Conservation (phyloP, 208 protist species). For the Dictyostelium gargantuum region DNA sequence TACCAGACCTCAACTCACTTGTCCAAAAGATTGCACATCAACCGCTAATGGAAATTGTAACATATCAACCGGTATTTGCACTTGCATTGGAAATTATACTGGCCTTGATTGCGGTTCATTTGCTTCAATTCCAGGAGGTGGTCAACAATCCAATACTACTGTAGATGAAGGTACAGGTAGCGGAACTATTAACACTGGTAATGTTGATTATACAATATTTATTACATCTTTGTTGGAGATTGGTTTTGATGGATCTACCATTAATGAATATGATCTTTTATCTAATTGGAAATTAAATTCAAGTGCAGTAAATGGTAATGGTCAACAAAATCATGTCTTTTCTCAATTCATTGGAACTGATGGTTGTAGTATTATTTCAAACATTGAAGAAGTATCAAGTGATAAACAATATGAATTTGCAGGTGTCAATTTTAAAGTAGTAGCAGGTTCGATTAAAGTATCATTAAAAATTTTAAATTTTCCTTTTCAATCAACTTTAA, state of each 20-base stretch:
- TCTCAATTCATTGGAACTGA: not conserved
- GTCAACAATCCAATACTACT: not conserved
- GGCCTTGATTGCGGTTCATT: not conserved
- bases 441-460: not conserved
- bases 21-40: not conserved
- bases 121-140: not conserved
- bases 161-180: not conserved
- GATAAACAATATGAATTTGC: not conserved
- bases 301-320: not conserved
- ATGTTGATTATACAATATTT: not conserved
- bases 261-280: not conserved
- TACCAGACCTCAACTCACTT: not conserved
- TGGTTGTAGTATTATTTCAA: not conserved
- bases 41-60: not conserved
- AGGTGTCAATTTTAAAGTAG: not conserved
- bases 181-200: not conserved
- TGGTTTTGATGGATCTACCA: not conserved
- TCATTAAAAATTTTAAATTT: not conserved
- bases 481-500: not conserved
- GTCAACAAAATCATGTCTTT: not conserved
- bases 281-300: not conserved
- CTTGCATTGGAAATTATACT: not conserved
- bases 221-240: not conserved
- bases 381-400: not conserved
- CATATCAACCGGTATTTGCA: not conserved